A percentile compares a stretch with the other conserved stretches of the same genome.
Evolutionary conservation across 2,329 filamentous ascomycete species (phyloP).

Genomic region (Xylariales sp.): DNA sequence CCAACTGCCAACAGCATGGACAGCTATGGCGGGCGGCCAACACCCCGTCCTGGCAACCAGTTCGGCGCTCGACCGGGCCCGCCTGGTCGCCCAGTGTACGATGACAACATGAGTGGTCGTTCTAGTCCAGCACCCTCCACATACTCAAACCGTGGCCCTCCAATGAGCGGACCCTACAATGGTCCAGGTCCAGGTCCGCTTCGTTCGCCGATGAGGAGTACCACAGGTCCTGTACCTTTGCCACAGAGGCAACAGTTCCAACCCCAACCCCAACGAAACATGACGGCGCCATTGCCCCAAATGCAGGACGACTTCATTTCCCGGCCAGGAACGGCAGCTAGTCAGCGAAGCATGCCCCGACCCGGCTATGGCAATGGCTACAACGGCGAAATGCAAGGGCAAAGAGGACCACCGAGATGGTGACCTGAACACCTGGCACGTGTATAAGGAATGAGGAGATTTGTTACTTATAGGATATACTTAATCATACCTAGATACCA

Average conservation of each 20-base stretch:
- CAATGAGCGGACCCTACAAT: slow-evolving; percentile 16
- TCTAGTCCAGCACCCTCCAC: slow-evolving; percentile 29
- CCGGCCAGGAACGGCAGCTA: slow-evolving; percentile 23
- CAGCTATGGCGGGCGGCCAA: slow-evolving; percentile 21
- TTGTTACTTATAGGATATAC: no score
- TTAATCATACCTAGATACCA: no score
- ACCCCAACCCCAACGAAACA: slow-evolving; percentile 35
- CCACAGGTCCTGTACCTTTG: slow-evolving; percentile 32
- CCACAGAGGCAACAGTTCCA: slow-evolving; percentile 26
- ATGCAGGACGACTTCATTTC: slow-evolving; percentile 24
- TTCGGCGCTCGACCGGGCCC: slow-evolving; percentile 14
- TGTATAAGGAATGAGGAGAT: no score
- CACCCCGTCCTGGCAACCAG: slow-evolving; percentile 18
- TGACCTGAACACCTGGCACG: no score
- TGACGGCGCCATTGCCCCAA: slow-evolving; percentile 38
- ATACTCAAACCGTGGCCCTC: slow-evolving; percentile 18
- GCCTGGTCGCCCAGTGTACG: slow-evolving; percentile 15
- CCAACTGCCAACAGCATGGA: slow-evolving; percentile 27
- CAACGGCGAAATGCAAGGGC: slow-evolving; percentile 27
- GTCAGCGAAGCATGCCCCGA: slow-evolving; percentile 18
- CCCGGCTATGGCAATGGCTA: slow-evolving; percentile 30
- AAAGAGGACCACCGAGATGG: slow-evolving; percentile 17
- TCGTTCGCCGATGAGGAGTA: slow-evolving; percentile 32
- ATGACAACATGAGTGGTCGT: slow-evolving; percentile 24
- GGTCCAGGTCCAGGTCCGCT: no score